phyloP scores from a whole-genome alignment of 768 basidiomycete species.

The Crucibulum laeve region DNA sequence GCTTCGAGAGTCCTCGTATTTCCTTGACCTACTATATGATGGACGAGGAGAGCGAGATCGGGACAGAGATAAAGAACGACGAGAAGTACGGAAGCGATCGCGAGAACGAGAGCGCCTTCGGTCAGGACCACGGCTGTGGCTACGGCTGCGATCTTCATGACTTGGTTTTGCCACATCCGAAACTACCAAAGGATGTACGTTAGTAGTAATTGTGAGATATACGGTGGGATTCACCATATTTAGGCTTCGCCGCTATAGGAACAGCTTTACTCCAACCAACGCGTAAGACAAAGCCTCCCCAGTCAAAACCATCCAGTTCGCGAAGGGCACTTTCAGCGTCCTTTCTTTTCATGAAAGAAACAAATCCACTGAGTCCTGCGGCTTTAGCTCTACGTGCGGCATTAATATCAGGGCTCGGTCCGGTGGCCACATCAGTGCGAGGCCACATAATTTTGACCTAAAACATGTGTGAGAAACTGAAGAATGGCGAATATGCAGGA shows the following conservation, averaged over 20 bases:
- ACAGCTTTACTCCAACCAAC: slow-evolving; percentile 99
- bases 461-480: not conserved
- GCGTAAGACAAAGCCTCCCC: slow-evolving; percentile 84
- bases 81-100: slow-evolving; percentile 32
- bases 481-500: slow-evolving; percentile 7
- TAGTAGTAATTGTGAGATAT: not conserved
- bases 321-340: slow-evolving; percentile 88
- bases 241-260: slow-evolving; percentile 70
- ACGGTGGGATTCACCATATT: slow-evolving; percentile 79
- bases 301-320: slow-evolving; percentile 90
- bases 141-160: slow-evolving; percentile 7
- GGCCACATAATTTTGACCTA: slow-evolving; percentile 99
- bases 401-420: slow-evolving; percentile 76
- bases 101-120: slow-evolving; percentile 37
- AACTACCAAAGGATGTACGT: not conserved
- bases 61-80: slow-evolving; percentile 38
- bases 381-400: slow-evolving; percentile 65
- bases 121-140: slow-evolving; percentile 24
- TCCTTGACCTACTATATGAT: slow-evolving; percentile 27
- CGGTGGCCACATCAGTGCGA: slow-evolving; percentile 65
- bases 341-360: slow-evolving; percentile 91
- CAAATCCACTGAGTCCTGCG: slow-evolving; percentile 88
- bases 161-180: slow-evolving; percentile 6
- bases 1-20: slow-evolving; percentile 32
- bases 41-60: slow-evolving; percentile 39